Evolutionary conservation across 345 rosid genomes (phyloP), one percentile per base, ranked within the genome.

Genomic region (Citrus unshiu): DNA sequence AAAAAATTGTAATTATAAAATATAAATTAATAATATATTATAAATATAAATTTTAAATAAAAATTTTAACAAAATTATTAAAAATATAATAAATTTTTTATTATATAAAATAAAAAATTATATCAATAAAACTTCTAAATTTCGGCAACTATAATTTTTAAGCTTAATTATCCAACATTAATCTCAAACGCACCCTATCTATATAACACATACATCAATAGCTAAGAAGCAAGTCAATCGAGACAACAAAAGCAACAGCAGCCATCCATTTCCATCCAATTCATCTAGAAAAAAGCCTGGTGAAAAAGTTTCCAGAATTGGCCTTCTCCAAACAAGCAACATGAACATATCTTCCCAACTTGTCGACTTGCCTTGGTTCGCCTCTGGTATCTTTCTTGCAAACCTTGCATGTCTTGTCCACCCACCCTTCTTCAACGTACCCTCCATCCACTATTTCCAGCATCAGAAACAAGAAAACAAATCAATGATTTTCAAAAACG

Each of bases 321-420:
- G 94, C 72, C 62, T 91, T 90, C 68, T 90, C 90, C 79, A 83
- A 77, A 54, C 97, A 94, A 19, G 93, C 86, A 18, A 88, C 93
- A 69, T 93, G 97, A 69, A 74, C 94, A 73, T 93, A 91, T 85
- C 93, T 88, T 56, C 98, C 98, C 3, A 90, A 35, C 74, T 86
- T 90, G 87, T 93, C 98, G 6, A 90, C 91, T 85, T 95, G 94
- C 62, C 97, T 88, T 35, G 91, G 77, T 25, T 93, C 98, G 4
- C 94, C 95, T 78, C 78, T 80, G 2, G 98, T 93, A 72, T 95
- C 98, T 69, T 93, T 92, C 87, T 92, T 95, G 91, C 95, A 95
- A 10, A 92, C 84, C 84, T 86, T 93, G 91, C 98, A 93, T 27
- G 95, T 91, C 85, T 91, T 95, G 89, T 93, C 98, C 24, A 95